These are phyloP conservation scores for Erodium maritimum DNA, from an alignment of 345 rosid genomes.

Conservation along the genomic window DNA sequence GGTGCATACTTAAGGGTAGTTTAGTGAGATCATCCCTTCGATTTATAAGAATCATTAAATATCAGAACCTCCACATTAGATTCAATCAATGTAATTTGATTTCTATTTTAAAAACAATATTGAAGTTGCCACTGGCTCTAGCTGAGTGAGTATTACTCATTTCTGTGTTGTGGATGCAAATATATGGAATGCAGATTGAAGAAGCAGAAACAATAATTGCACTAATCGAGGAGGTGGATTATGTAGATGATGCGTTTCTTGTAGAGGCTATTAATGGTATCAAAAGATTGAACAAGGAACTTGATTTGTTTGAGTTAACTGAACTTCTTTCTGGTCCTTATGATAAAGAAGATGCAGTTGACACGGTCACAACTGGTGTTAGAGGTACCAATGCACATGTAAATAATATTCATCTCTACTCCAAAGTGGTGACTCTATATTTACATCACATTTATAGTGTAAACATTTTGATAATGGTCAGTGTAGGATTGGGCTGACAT, in stretches of 20 bases:
- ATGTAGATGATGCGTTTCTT: slow-evolving; percentile 64
- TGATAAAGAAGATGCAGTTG: slow-evolving; percentile 84
- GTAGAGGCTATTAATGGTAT: slow-evolving; percentile 66
- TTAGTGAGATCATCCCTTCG: too few relatives aligned
- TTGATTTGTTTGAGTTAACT: slow-evolving; percentile 70
- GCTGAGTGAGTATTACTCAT: too few relatives aligned
- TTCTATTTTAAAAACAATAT: background rate
- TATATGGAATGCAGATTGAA: slow-evolving; percentile 47
- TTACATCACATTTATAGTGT: background rate
- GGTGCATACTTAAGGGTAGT: too few relatives aligned
- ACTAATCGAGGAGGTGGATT: slow-evolving; percentile 87
- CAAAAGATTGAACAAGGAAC: slow-evolving; percentile 51
- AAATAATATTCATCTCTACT: slow-evolving; percentile 6
- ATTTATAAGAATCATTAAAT: too few relatives aligned
- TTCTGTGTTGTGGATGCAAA: background rate
- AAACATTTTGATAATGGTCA: slow-evolving; percentile 35
- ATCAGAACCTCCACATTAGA: too few relatives aligned
- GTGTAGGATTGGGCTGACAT: slow-evolving; percentile 99
- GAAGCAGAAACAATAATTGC: slow-evolving; percentile 80
- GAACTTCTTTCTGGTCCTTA: slow-evolving; percentile 93
- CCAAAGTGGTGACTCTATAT: background rate
- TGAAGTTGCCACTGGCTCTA: background rate
- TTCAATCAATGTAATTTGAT: too few relatives aligned
- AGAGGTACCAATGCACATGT: slow-evolving; percentile 99
- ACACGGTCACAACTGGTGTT: slow-evolving; percentile 84